These are phyloP conservation scores for Leptosphaerulina australis DNA, from an alignment of 2,329 filamentous ascomycete species.

Conservation along the genomic window DNA sequence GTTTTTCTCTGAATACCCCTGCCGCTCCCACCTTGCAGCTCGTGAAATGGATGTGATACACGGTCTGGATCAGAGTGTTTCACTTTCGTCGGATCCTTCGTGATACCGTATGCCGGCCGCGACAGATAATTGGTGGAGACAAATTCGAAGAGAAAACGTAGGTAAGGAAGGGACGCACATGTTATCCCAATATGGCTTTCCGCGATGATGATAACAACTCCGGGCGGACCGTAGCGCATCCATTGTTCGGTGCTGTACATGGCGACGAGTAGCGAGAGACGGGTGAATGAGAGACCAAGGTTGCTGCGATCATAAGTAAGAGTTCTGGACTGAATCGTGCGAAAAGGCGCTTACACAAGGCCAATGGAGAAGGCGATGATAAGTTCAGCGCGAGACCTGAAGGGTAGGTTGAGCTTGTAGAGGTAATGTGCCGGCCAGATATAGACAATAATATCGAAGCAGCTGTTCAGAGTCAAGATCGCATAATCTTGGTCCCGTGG, in stretches of 20 bases:
- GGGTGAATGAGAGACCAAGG: conserved; percentile 11
- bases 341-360: conserved; percentile 10
- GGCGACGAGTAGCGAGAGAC: conserved; percentile 15
- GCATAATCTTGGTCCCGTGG: conserved; percentile 17
- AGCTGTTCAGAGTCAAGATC: conserved; percentile 23
- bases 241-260: conserved; percentile 18
- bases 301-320: conserved; percentile 4
- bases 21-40: not conserved
- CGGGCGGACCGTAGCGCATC: conserved; percentile 15
- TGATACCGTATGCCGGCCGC: conserved; percentile 2
- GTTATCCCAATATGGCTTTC: conserved; percentile 17
- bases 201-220: conserved; percentile 17
- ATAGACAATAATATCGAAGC: conserved; percentile 24
- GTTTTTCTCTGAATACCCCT: conserved; percentile 5
- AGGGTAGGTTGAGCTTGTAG: conserved; percentile 25
- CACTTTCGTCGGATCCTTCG: conserved; percentile 7
- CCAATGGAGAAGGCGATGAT: conserved; percentile 23
- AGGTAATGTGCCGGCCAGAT: conserved; percentile 28
- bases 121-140: conserved; percentile 10
- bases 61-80: conserved; percentile 6
- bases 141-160: conserved; percentile 15
- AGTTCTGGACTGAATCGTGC: not conserved
- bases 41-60: conserved; percentile 1
- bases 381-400: conserved; percentile 18
- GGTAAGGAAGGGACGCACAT: conserved; percentile 14